A percentile compares a stretch with the other conserved stretches of the same genome.
phyloP scores from a whole-genome alignment of 345 rosid genomes.

The Atalantia buxifolia region DNA sequence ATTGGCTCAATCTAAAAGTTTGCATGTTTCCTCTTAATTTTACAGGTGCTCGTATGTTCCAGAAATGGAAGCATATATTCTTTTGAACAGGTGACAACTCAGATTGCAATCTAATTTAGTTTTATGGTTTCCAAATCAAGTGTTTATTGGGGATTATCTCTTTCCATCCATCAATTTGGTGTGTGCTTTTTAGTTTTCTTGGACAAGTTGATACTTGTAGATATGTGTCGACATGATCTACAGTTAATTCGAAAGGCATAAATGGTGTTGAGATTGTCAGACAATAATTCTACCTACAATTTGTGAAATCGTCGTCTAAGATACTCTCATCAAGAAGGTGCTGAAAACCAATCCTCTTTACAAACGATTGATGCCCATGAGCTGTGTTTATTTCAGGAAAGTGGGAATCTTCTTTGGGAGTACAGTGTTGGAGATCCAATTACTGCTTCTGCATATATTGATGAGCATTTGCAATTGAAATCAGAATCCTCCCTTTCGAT shows the following conservation, averaged over 20 bases:
- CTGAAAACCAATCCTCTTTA: not conserved
- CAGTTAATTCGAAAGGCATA: not conserved
- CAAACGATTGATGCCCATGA: not conserved
- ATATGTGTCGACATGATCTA: not conserved
- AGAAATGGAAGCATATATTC: constrained; percentile 81
- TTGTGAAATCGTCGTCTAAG: not conserved
- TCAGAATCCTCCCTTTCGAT: constrained; percentile 31
- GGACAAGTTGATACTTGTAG: not conserved
- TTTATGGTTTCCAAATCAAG: too few relatives aligned
- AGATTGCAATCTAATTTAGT: not conserved
- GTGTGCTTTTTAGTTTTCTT: not conserved
- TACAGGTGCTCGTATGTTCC: constrained; percentile 79
- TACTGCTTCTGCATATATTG: constrained; percentile 83
- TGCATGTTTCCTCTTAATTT: constrained; percentile 2
- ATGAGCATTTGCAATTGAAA: constrained; percentile 62
- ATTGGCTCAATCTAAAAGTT: not conserved
- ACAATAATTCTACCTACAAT: not conserved
- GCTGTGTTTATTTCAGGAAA: constrained; percentile 47
- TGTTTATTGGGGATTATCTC: too few relatives aligned
- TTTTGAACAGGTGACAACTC: constrained; percentile 51
- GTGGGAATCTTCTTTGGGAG: constrained; percentile 67
- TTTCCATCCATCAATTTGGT: not conserved
- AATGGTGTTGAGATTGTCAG: not conserved
- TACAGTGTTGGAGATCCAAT: constrained; percentile 65
- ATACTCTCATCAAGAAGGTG: not conserved